These are phyloP conservation scores for Pistacia atlantica DNA, from an alignment of 345 rosid genomes.

Conservation along the genomic window DNA sequence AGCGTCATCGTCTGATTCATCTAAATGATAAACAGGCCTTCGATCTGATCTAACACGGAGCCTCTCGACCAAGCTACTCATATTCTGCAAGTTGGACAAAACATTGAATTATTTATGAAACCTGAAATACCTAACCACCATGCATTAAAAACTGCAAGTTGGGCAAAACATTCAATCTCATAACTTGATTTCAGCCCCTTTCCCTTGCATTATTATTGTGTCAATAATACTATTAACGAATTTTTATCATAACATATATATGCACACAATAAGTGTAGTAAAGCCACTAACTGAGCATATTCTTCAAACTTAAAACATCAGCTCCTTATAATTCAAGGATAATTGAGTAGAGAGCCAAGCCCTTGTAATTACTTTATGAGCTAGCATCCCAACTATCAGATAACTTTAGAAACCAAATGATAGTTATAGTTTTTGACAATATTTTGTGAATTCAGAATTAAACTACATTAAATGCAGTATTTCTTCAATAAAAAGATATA, in stretches of 20 bases:
- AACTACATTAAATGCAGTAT: background rate
- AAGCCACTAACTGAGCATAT: background rate
- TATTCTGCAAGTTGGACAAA: constrained; percentile 52
- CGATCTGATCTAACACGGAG: constrained; percentile 85
- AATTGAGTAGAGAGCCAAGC: background rate
- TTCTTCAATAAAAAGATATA: background rate
- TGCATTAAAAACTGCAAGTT: background rate
- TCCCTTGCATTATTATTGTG: background rate
- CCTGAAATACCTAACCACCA: constrained; percentile 7
- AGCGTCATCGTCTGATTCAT: constrained; percentile 93
- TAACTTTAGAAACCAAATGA: background rate
- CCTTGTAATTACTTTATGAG: background rate
- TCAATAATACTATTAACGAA: background rate
- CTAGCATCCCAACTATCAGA: background rate
- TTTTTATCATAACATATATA: background rate
- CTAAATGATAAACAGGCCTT: constrained; percentile 82
- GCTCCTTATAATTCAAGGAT: background rate
- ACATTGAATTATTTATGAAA: background rate
- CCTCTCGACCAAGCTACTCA: constrained; percentile 99
- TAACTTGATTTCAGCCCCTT: background rate
- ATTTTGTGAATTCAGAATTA: background rate
- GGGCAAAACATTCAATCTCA: background rate
- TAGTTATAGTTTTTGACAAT: background rate
- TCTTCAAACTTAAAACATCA: background rate
- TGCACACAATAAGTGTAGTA: background rate